These are phyloP conservation scores for Lotmaria passim DNA, from an alignment of 208 protist genomes.

Conservation along the genomic window DNA sequence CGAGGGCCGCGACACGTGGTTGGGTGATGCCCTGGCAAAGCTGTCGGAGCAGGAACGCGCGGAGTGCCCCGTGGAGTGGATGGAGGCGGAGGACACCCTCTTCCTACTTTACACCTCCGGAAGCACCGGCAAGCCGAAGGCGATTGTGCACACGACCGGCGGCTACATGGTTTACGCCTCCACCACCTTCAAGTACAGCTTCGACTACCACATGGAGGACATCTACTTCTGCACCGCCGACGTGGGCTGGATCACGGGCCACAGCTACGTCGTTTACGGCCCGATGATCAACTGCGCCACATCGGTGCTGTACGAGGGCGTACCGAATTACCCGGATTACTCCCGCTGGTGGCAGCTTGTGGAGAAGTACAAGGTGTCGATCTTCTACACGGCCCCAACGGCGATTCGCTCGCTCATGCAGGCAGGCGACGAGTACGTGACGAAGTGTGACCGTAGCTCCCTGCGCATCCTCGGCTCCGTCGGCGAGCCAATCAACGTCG, in stretches of 20 bases:
- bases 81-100: conserved; percentile 95
- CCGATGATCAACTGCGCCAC: conserved; percentile 97
- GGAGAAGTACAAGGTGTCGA: conserved; percentile 93
- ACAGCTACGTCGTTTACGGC: conserved; percentile 98
- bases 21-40: conserved; percentile 51
- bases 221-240: conserved; percentile 95
- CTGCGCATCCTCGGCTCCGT: conserved; percentile 96
- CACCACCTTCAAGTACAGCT: conserved; percentile 94
- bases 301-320: conserved; percentile 95
- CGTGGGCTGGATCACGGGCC: conserved; percentile 97
- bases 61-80: conserved; percentile 83
- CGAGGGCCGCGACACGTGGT: conserved; percentile 75
- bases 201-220: conserved; percentile 96
- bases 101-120: conserved; percentile 98
- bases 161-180: conserved; percentile 95
- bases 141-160: conserved; percentile 93
- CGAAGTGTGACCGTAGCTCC: conserved; percentile 72
- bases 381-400: conserved; percentile 98
- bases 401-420: conserved; percentile 90
- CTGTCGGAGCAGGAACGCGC: conserved; percentile 39
- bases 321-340: conserved; percentile 91
- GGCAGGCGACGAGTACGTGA: conserved; percentile 73
- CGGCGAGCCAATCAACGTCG: conserved; percentile 97
- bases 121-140: conserved; percentile 98
- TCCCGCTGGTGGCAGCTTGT: conserved; percentile 94